These are phyloP conservation scores for Ophiognomonia clavigignenti-juglandacearum DNA, from an alignment of 2,329 filamentous ascomycete species.

Conservation along the genomic window DNA sequence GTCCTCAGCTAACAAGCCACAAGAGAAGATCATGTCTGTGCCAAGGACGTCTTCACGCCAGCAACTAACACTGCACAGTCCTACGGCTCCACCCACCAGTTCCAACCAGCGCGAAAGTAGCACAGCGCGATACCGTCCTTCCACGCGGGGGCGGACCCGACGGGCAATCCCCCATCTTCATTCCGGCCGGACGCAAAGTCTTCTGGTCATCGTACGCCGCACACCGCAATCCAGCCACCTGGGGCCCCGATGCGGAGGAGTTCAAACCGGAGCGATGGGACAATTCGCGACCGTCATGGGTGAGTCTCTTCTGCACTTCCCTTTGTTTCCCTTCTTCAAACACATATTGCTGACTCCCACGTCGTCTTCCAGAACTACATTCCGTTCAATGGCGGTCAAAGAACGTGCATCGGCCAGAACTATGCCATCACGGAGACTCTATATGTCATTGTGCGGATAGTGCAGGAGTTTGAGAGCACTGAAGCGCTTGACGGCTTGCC, in stretches of 20 bases:
- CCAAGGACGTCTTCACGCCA: too few relatives aligned
- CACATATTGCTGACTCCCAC: too few relatives aligned
- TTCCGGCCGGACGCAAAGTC: slow-evolving; percentile 24
- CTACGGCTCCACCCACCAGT: slow-evolving; percentile 31
- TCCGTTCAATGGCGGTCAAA: slow-evolving; percentile 32
- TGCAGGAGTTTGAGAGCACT: neutral
- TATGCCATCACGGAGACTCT: neutral
- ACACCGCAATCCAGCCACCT: slow-evolving; percentile 30
- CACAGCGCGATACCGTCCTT: slow-evolving; percentile 26
- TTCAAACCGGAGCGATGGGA: slow-evolving; percentile 36
- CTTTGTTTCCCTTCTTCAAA: too few relatives aligned
- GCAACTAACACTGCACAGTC: neutral
- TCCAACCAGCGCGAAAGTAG: slow-evolving; percentile 28
- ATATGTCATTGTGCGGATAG: neutral
- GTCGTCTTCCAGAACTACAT: slow-evolving; percentile 31
- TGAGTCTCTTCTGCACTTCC: too few relatives aligned
- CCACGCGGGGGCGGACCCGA: slow-evolving; percentile 32
- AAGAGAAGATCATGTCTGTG: too few relatives aligned
- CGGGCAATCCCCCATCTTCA: slow-evolving; percentile 26
- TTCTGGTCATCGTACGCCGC: slow-evolving; percentile 26
- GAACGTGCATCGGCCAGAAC: slow-evolving; percentile 27
- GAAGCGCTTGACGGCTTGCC: neutral
- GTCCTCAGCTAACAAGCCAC: too few relatives aligned
- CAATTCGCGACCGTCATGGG: slow-evolving; percentile 18
- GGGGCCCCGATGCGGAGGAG: slow-evolving; percentile 29